Evolutionary conservation across 106 monocot genomes (phyloP).

Genomic region (Platanthera zijinensis): DNA sequence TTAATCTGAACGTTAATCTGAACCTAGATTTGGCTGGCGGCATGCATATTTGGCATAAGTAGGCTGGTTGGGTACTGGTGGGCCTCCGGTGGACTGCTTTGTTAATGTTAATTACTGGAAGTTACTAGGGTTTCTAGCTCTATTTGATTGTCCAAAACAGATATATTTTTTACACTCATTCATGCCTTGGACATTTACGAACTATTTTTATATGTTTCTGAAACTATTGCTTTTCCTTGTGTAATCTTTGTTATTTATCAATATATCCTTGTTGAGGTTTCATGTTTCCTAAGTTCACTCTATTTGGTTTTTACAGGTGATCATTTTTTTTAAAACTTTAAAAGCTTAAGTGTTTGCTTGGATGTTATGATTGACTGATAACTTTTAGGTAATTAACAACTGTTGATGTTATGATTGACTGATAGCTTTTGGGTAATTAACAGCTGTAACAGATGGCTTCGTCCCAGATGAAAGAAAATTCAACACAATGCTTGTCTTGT

Average conservation of each 20-base stretch:
- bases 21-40: too few relatives aligned
- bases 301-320: background rate
- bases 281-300: background rate
- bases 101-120: too few relatives aligned
- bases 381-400: too few relatives aligned
- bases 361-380: background rate
- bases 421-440: conserved; percentile 5
- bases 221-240: background rate
- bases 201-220: background rate
- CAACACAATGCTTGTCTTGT: conserved; percentile 16
- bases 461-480: conserved; percentile 23
- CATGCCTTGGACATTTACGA: background rate
- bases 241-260: background rate
- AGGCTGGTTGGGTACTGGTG: too few relatives aligned
- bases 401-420: background rate
- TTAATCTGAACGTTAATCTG: too few relatives aligned
- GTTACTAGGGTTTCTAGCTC: too few relatives aligned
- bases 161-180: too few relatives aligned
- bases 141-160: too few relatives aligned
- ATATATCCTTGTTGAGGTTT: conserved; percentile 1
- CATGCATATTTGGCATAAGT: too few relatives aligned
- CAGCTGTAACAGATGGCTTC: conserved; percentile 16
- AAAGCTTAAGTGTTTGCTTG: background rate
- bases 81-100: too few relatives aligned
- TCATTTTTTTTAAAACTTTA: background rate